phyloP scores from a whole-genome alignment of 768 basidiomycete species.

The Psilocybe tampanensis region DNA sequence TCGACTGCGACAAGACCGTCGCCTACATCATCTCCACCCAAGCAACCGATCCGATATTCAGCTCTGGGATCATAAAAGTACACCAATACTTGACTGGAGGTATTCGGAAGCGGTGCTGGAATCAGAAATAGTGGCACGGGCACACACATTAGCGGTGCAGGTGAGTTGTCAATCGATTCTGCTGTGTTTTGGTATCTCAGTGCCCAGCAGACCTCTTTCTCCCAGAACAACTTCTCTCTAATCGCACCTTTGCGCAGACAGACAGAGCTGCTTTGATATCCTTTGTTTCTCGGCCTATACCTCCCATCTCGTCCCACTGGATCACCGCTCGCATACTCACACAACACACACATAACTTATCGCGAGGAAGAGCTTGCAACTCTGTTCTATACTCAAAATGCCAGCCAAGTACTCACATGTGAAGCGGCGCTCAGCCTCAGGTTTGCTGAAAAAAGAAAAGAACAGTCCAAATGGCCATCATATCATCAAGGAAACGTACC shows the following conservation, averaged over 20 bases:
- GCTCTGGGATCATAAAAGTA: neutral
- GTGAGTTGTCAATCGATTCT: neutral
- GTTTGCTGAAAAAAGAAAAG: slow-evolving; percentile 48
- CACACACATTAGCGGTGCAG: neutral
- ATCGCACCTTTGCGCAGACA: too few species aligned
- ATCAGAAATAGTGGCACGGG: neutral
- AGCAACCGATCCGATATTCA: neutral
- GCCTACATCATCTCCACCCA: too few species aligned
- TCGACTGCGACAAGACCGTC: too few species aligned
- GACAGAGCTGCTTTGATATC: neutral
- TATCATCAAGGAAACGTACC: slow-evolving; percentile 33
- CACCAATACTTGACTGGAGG: neutral
- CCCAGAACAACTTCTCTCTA: too few species aligned
- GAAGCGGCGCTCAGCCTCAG: slow-evolving; percentile 60
- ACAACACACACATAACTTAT: neutral
- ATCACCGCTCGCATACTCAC: neutral
- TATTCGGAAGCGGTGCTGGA: neutral
- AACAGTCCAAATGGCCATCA: slow-evolving; percentile 33
- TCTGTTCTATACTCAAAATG: slow-evolving; percentile 38
- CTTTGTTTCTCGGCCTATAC: neutral
- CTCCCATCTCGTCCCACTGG: neutral
- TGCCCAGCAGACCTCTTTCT: too few species aligned
- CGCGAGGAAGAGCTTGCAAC: neutral
- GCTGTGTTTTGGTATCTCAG: neutral
- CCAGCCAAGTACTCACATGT: slow-evolving; percentile 76